Evolutionary conservation across 148 eudicot genomes (phyloP).

Genomic region (Pouteria glomerata): DNA sequence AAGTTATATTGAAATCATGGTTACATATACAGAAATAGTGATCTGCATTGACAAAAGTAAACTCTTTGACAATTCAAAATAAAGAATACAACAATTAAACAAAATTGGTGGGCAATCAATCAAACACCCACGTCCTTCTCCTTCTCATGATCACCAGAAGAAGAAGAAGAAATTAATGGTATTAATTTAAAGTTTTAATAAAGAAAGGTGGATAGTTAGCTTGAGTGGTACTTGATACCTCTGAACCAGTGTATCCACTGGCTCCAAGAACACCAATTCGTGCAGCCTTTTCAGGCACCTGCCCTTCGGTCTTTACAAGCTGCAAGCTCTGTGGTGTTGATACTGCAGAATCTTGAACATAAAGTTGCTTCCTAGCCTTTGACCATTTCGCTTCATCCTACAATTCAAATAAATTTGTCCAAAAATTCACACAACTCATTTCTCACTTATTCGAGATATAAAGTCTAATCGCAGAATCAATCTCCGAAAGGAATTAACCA

Average conservation of each 20-base stretch:
- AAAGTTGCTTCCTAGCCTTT: conserved; percentile 20
- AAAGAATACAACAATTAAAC: too few species aligned
- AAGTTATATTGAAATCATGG: too few species aligned
- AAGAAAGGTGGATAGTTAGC: too few species aligned
- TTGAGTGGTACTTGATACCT: too few species aligned
- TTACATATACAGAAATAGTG: too few species aligned
- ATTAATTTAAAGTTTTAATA: too few species aligned
- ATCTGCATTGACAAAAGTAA: background rate
- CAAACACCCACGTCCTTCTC: background rate
- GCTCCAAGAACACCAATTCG: conserved; percentile 95
- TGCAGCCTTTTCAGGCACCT: conserved; percentile 35
- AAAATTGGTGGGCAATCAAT: too few species aligned
- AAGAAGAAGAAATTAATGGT: too few species aligned
- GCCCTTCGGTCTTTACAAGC: conserved; percentile 20
- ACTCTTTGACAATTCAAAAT: background rate
- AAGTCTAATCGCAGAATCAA: background rate
- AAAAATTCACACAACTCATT: background rate
- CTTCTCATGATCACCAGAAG: too few species aligned
- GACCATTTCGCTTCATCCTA: conserved; percentile 34
- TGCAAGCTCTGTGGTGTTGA: conserved; percentile 34
- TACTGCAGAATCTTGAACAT: conserved; percentile 34
- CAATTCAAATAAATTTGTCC: conserved; percentile 1
- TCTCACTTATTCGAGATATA: background rate
- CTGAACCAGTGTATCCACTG: conserved; percentile 98
- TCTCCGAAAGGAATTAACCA: too few species aligned